phyloP scores from a whole-genome alignment of 345 rosid species.

The Theobroma cacao region DNA sequence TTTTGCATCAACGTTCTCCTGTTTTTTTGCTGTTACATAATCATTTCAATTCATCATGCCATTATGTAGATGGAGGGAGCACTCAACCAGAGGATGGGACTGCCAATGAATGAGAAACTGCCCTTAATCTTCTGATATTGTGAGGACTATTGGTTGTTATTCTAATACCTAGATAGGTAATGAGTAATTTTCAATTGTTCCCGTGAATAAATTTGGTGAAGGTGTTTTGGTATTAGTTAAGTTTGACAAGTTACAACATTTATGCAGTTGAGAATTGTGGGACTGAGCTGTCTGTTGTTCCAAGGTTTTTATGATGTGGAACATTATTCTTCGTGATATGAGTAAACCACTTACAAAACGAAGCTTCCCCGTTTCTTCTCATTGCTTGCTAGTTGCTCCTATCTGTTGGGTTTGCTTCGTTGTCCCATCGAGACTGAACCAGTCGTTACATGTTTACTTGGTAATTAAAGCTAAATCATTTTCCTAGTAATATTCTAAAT shows the following conservation, averaged over 20 bases:
- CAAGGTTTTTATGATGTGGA: conserved; percentile 10
- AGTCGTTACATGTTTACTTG: background rate
- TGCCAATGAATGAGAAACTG: conserved; percentile 36
- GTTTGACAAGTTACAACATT: conserved; percentile 18
- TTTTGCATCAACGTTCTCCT: background rate
- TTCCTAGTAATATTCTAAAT: background rate
- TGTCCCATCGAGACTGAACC: background rate
- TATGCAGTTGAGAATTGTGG: conserved; percentile 19
- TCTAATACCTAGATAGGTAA: conserved; percentile 30
- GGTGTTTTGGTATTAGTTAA: conserved; percentile 16
- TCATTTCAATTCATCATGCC: background rate
- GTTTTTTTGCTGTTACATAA: background rate
- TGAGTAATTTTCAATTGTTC: conserved; percentile 28
- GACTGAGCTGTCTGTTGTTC: conserved; percentile 15
- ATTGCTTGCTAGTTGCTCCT: background rate
- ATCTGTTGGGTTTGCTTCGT: background rate
- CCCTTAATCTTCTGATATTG: conserved; percentile 10
- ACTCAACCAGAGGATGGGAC: conserved; percentile 52
- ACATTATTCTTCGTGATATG: conserved; percentile 20
- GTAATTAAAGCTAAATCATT: background rate
- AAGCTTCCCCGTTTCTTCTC: background rate
- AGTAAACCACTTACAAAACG: background rate
- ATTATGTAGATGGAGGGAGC: conserved; percentile 56
- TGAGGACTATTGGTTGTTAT: conserved; percentile 30
- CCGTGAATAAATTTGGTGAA: conserved; percentile 32